Percentiles rank a stretch among this genome's conserved stretches.
These are phyloP conservation scores for Naganishia randhawae DNA, from an alignment of 768 basidiomycete genomes.

Conservation along the genomic window DNA sequence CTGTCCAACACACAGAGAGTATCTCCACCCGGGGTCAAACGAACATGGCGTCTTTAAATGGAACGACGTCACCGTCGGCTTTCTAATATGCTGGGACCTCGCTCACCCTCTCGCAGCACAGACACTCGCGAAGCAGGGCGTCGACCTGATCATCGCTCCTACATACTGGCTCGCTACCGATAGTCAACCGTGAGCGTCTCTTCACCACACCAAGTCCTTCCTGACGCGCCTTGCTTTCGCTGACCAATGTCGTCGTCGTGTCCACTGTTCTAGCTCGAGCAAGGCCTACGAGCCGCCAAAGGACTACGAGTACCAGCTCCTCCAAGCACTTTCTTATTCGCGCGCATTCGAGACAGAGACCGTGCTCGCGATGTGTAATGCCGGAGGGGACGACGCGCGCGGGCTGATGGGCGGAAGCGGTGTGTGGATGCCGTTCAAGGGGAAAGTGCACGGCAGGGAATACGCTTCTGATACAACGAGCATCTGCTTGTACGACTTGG, in stretches of 20 bases:
- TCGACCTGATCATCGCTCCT: slow-evolving; percentile 43
- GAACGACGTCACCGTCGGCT: slow-evolving; percentile 39
- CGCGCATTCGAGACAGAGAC: slow-evolving; percentile 46
- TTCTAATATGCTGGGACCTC: slow-evolving; percentile 48
- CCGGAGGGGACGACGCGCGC: slow-evolving; percentile 33
- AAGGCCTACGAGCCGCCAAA: slow-evolving; percentile 32
- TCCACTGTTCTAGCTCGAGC: slow-evolving; percentile 27
- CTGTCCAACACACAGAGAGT: slow-evolving; percentile 32
- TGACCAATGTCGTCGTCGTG: neutral
- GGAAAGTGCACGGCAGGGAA: slow-evolving; percentile 27
- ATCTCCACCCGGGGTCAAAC: slow-evolving; percentile 38
- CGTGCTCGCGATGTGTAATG: slow-evolving; percentile 40
- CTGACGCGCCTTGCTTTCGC: neutral
- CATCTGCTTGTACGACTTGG: slow-evolving; percentile 34
- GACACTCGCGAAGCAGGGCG: slow-evolving; percentile 39
- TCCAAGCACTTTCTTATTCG: slow-evolving; percentile 35
- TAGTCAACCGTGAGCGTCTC: slow-evolving; percentile 42
- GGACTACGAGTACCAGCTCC: slow-evolving; percentile 37
- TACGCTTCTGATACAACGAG: slow-evolving; percentile 22
- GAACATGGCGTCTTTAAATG: slow-evolving; percentile 40
- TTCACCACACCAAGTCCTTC: neutral
- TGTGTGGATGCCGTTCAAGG: slow-evolving; percentile 41
- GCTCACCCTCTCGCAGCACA: slow-evolving; percentile 41
- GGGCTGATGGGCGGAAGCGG: slow-evolving; percentile 45
- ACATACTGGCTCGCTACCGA: slow-evolving; percentile 45